phyloP scores from a whole-genome alignment of 1,284 basidiomycete species.

The Pterulicium gracile region DNA sequence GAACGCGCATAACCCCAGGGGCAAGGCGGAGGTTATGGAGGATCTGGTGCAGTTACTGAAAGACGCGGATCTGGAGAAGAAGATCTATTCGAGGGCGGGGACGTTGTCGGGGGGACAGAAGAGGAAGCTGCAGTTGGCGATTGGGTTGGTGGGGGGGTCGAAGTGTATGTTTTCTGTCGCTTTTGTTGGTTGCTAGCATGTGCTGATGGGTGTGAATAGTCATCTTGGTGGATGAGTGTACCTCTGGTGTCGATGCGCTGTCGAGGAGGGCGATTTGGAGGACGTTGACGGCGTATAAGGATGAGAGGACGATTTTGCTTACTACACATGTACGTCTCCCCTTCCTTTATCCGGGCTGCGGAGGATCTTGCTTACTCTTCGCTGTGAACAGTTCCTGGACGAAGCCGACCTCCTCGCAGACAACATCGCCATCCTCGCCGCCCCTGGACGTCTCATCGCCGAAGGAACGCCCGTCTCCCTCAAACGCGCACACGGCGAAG shows the following conservation, averaged over 20 bases:
- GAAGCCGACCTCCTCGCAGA: conserved; percentile 76
- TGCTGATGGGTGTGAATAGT: conserved; percentile 42
- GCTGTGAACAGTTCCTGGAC: conserved; percentile 47
- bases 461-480: conserved; percentile 63
- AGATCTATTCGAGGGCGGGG: conserved; percentile 53
- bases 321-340: conserved; percentile 48
- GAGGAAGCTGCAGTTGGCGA: conserved; percentile 70
- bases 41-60: conserved; percentile 52
- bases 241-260: conserved; percentile 72
- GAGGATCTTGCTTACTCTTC: neutral
- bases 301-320: conserved; percentile 54
- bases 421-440: conserved; percentile 62
- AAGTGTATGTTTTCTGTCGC: conserved; percentile 31
- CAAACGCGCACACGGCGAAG: conserved; percentile 60
- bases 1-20: conserved; percentile 38
- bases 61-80: conserved; percentile 62
- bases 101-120: conserved; percentile 75
- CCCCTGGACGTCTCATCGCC: conserved; percentile 66
- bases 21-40: conserved; percentile 23
- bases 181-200: conserved; percentile 19
- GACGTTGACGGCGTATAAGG: conserved; percentile 54
- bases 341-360: neutral
- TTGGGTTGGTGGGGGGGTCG: conserved; percentile 67
- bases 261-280: conserved; percentile 72
- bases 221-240: conserved; percentile 31